Evolutionary conservation across 495 filamentous ascomycete genomes (phyloP).

Genomic region (Penicillium canescens): DNA sequence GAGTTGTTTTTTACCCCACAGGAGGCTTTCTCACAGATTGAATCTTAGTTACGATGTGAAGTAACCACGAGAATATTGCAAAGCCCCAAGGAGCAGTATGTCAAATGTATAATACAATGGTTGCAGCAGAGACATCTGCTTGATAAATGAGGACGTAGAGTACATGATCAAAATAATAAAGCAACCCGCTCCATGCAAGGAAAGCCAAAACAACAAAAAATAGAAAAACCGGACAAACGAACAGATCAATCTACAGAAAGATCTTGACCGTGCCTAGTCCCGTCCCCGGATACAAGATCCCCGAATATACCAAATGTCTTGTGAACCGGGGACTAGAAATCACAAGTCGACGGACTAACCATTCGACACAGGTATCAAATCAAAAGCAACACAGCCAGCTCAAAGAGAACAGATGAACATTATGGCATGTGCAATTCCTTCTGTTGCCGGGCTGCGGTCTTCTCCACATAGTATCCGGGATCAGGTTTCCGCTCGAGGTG

Average conservation of each 20-base stretch:
- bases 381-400: constrained; percentile 12
- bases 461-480: constrained; percentile 84
- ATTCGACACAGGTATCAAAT: not conserved
- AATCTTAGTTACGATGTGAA: too few relatives aligned
- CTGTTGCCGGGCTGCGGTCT: constrained; percentile 36
- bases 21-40: too few relatives aligned
- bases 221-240: constrained; percentile 4
- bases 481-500: constrained; percentile 74
- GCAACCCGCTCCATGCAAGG: constrained; percentile 45
- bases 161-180: constrained; percentile 29
- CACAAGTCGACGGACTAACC: too few relatives aligned
- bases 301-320: not conserved
- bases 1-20: too few relatives aligned
- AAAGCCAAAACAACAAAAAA: constrained; percentile 18
- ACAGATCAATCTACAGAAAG: not conserved
- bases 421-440: constrained; percentile 9
- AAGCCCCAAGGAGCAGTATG: too few relatives aligned
- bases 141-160: constrained; percentile 18
- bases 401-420: too few relatives aligned
- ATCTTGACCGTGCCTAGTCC: not conserved
- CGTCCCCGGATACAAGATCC: not conserved
- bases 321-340: not conserved
- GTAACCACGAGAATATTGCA: too few relatives aligned
- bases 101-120: constrained; percentile 37
- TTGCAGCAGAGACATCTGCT: constrained; percentile 3